These are phyloP conservation scores for Kuraishia borneana DNA, from an alignment of 805 yeast species.

Conservation along the genomic window DNA sequence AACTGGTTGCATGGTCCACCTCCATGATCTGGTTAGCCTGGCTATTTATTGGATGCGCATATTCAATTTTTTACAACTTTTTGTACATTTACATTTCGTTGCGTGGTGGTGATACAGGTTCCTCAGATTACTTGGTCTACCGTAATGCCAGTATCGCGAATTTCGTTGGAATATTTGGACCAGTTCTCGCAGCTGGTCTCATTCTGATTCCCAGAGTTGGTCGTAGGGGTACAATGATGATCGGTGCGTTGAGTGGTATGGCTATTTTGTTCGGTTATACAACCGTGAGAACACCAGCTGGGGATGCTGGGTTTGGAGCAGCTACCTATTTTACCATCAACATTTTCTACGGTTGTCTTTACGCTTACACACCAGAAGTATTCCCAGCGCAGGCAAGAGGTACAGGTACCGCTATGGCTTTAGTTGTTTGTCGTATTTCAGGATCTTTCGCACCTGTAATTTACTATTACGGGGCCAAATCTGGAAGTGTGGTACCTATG, in stretches of 20 bases:
- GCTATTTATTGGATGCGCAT: constrained; percentile 49
- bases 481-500: constrained; percentile 46
- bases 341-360: constrained; percentile 46
- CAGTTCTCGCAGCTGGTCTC: constrained; percentile 35
- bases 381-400: constrained; percentile 42
- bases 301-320: constrained; percentile 38
- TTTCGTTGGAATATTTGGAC: constrained; percentile 37
- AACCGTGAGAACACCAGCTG: constrained; percentile 41
- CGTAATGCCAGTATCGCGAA: constrained; percentile 38
- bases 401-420: constrained; percentile 49
- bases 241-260: constrained; percentile 43
- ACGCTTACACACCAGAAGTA: constrained; percentile 59
- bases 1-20: constrained; percentile 30
- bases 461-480: constrained; percentile 33
- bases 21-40: constrained; percentile 37
- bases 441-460: constrained; percentile 52
- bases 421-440: constrained; percentile 38
- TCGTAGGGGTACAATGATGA: constrained; percentile 43
- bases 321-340: constrained; percentile 36
- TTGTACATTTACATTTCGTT: constrained; percentile 38
- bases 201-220: constrained; percentile 27
- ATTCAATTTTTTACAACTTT: constrained; percentile 44
- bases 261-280: constrained; percentile 53
- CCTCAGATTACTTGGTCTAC: constrained; percentile 28
- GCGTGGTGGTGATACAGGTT: constrained; percentile 36